Conservation (phyloP, 225 moss, liverwort and hornwort species). For the Marchantia paleacea region DNA sequence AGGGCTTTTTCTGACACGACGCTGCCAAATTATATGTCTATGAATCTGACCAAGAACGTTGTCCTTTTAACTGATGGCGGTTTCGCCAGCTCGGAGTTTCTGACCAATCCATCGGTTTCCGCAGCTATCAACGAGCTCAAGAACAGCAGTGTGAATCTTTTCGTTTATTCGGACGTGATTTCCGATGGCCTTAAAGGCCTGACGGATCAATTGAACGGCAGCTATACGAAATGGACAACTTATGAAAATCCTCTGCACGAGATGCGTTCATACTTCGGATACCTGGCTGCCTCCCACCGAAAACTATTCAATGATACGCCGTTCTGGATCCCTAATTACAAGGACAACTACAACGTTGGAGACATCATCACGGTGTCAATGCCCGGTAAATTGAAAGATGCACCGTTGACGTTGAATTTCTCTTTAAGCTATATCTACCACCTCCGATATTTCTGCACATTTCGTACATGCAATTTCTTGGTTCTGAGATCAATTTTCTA, state of each 20-base stretch:
- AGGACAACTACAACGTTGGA: not conserved
- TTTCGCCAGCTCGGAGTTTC: not conserved
- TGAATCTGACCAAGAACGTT: not conserved
- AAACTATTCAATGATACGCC: not conserved
- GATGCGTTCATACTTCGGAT: constrained; percentile 2
- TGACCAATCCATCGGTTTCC: not conserved
- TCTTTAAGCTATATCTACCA: too few relatives aligned
- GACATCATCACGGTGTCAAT: not conserved
- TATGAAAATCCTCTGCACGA: not conserved
- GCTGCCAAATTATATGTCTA: too few relatives aligned
- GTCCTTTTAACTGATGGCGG: not conserved
- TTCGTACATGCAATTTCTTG: too few relatives aligned
- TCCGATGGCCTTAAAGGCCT: not conserved
- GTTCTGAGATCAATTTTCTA: too few relatives aligned
- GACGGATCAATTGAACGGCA: not conserved
- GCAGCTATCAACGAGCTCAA: not conserved
- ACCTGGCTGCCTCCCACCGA: not conserved
- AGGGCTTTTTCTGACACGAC: too few relatives aligned
- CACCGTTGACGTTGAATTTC: too few relatives aligned
- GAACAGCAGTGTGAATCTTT: not conserved
- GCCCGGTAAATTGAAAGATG: not conserved
- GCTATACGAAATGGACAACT: not conserved
- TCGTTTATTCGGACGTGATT: not conserved
- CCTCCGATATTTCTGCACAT: too few relatives aligned
- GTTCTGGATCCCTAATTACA: not conserved